These are phyloP conservation scores for Citrullus amarus DNA, from an alignment of 306 rosid species.

Conservation along the genomic window DNA sequence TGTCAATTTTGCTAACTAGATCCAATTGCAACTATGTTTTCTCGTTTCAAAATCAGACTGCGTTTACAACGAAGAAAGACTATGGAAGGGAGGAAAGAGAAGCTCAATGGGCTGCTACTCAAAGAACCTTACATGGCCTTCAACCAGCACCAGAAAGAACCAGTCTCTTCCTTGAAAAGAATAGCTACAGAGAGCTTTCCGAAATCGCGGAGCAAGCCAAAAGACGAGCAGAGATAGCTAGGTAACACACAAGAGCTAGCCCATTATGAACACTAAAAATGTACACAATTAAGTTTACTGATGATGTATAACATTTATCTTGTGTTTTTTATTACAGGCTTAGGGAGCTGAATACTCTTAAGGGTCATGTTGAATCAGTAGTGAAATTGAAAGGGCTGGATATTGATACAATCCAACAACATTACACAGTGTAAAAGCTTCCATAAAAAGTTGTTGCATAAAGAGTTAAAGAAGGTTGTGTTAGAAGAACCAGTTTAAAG, in stretches of 20 bases:
- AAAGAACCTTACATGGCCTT: constrained; percentile 91
- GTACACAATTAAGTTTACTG: neutral
- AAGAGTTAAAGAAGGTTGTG: neutral
- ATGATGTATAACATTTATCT: neutral
- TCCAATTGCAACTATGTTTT: neutral
- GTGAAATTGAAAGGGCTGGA: constrained; percentile 93
- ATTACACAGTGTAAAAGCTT: constrained; percentile 64
- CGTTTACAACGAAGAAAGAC: constrained; percentile 97
- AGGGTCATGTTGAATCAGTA: constrained; percentile 97
- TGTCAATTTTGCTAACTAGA: neutral
- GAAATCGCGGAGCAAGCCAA: constrained; percentile 98
- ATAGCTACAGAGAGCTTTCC: constrained; percentile 79
- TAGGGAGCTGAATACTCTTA: constrained; percentile 82
- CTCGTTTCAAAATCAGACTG: constrained; percentile 46
- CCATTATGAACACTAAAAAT: neutral
- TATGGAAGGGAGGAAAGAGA: constrained; percentile 87
- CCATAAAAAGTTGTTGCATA: neutral
- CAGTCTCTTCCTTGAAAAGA: constrained; percentile 53
- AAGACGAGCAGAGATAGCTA: constrained; percentile 94
- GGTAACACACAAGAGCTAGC: constrained; percentile 25
- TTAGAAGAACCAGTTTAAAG: neutral
- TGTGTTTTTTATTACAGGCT: constrained; percentile 33
- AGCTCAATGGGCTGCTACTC: constrained; percentile 98
- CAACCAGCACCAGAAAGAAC: constrained; percentile 59
- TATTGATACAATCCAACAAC: constrained; percentile 91